Evolutionary conservation across 257 asterid genomes (phyloP).

Genomic region (Fraxinus anomala): DNA sequence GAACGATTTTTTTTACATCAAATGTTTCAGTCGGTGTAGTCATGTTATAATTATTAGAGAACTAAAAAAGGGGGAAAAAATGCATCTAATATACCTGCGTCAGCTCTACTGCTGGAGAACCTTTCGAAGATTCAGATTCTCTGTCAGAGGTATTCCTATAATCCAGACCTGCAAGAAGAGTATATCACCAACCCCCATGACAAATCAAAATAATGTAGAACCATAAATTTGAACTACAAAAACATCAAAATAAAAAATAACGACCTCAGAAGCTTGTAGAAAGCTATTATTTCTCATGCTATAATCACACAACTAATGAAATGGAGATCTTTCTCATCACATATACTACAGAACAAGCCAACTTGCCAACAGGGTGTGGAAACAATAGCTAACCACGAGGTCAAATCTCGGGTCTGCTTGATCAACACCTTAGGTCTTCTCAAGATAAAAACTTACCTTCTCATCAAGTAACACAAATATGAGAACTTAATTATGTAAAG

Average conservation of each 20-base stretch:
- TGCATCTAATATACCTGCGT: constrained; percentile 30
- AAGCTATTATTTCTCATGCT: background rate
- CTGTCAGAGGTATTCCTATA: constrained; percentile 39
- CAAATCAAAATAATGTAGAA: background rate
- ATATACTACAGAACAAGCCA: background rate
- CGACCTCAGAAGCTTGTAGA: no score
- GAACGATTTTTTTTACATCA: background rate
- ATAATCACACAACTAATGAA: background rate
- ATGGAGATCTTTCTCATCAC: background rate
- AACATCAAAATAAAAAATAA: background rate
- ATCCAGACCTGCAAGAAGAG: constrained; percentile 47
- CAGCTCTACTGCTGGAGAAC: constrained; percentile 38
- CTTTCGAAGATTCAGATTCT: constrained; percentile 52
- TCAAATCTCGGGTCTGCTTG: background rate
- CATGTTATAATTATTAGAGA: background rate
- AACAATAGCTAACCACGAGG: background rate
- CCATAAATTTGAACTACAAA: background rate
- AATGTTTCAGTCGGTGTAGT: background rate
- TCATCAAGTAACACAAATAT: background rate
- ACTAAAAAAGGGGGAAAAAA: background rate
- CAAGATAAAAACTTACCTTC: background rate
- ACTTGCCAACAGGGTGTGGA: background rate
- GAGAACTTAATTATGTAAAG: background rate
- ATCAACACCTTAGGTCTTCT: background rate
- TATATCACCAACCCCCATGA: background rate